Conservation (phyloP, 1,284 basidiomycete species). For the Entoloma clypeatum region DNA sequence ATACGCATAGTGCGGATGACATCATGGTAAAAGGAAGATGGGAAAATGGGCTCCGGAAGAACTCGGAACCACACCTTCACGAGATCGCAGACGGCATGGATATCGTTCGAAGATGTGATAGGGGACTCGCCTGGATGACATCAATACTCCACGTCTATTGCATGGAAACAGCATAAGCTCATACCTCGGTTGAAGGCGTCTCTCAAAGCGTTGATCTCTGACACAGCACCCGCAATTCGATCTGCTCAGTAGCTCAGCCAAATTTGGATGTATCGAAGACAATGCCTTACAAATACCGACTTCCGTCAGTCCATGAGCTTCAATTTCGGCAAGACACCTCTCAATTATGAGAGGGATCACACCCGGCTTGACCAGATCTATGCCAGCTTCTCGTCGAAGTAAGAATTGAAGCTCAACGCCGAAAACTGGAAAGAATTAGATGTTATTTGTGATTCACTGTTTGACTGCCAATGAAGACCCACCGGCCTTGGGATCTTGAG, state of each 20-base stretch:
- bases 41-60: constrained; percentile 75
- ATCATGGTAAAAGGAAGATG: constrained; percentile 60
- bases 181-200: constrained; percentile 71
- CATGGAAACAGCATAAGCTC: constrained; percentile 5
- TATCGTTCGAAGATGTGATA: constrained; percentile 57
- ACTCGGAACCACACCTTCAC: constrained; percentile 82
- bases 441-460: constrained; percentile 9
- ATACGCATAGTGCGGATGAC: constrained; percentile 69
- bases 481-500: constrained; percentile 63
- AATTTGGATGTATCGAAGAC: neutral
- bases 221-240: constrained; percentile 76
- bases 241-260: constrained; percentile 37
- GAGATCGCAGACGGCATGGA: constrained; percentile 76
- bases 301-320: constrained; percentile 70
- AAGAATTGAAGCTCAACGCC: constrained; percentile 70
- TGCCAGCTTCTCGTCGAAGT: constrained; percentile 57
- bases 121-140: constrained; percentile 51
- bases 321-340: constrained; percentile 64
- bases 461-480: constrained; percentile 22
- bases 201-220: constrained; percentile 62
- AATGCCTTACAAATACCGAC: constrained; percentile 71
- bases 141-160: neutral
- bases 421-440: constrained; percentile 51
- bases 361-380: constrained; percentile 47
- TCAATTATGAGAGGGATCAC: constrained; percentile 63